Evolutionary conservation across 225 moss, liverwort and hornwort genomes (phyloP).

Genomic region (Neckera pumila): DNA sequence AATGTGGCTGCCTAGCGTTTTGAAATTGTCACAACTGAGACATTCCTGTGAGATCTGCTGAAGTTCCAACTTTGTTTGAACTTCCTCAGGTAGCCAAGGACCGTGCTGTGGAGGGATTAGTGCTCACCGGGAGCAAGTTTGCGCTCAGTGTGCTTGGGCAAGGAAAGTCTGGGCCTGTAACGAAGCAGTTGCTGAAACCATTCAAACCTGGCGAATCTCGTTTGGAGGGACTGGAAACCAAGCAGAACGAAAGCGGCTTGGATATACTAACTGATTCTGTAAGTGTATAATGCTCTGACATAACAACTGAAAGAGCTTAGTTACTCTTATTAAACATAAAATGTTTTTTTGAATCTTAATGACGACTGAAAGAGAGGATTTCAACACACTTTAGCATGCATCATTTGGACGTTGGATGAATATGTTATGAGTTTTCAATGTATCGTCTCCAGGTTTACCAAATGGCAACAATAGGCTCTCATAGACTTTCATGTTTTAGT

Average conservation of each 20-base stretch:
- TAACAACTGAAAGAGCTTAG: background rate
- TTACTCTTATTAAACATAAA: background rate
- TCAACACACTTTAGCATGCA: background rate
- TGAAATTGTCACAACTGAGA: background rate
- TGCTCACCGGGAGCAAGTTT: conserved; percentile 67
- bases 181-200: conserved; percentile 72
- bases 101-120: conserved; percentile 83
- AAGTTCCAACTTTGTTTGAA: background rate
- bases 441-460: background rate
- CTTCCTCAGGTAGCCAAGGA: conserved; percentile 89
- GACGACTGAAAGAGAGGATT: background rate
- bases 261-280: conserved; percentile 61
- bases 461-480: background rate
- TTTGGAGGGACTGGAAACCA: conserved; percentile 36
- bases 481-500: background rate
- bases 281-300: background rate
- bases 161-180: conserved; percentile 44
- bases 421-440: background rate
- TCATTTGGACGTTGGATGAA: background rate
- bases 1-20: background rate
- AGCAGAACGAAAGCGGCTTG: conserved; percentile 55
- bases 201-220: conserved; percentile 81
- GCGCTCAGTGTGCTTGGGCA: conserved; percentile 82
- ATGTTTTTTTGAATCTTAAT: background rate
- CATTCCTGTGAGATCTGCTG: background rate